Percentiles rank a stretch among this genome's conserved stretches.
phyloP scores from a whole-genome alignment of 805 yeast genomes.

The Barnettozyma sucrosica region DNA sequence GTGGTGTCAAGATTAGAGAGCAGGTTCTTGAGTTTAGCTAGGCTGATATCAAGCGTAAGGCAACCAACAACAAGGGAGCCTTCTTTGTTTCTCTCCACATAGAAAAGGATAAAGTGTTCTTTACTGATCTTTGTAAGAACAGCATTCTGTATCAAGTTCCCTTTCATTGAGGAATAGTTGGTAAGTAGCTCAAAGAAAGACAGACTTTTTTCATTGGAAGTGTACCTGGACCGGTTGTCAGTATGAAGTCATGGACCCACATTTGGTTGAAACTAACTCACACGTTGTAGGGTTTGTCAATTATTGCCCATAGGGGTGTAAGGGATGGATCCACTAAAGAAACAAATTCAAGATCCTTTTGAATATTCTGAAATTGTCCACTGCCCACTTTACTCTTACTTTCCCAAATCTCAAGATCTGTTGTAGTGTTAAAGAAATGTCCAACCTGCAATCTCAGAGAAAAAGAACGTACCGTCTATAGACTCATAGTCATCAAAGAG shows the following conservation, averaged over 20 bases:
- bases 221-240: conserved; percentile 12
- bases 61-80: conserved; percentile 15
- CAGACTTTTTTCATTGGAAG: conserved; percentile 12
- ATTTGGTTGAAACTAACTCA: conserved; percentile 10
- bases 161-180: conserved; percentile 14
- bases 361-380: conserved; percentile 13
- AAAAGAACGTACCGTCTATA: not conserved
- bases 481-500: not conserved
- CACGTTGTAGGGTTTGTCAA: conserved; percentile 25
- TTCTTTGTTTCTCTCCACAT: conserved; percentile 14
- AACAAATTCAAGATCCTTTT: conserved; percentile 9
- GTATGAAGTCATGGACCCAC: not conserved
- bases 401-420: conserved; percentile 25
- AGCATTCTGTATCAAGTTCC: conserved; percentile 10
- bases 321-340: conserved; percentile 16
- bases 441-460: not conserved
- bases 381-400: conserved; percentile 23
- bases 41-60: conserved; percentile 15
- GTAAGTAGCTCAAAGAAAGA: conserved; percentile 13
- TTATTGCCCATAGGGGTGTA: conserved; percentile 25
- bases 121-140: conserved; percentile 12
- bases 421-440: not conserved
- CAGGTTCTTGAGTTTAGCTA: conserved; percentile 9
- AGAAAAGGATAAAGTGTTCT: conserved; percentile 16
- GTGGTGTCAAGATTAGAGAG: not conserved